Conservation (phyloP, 306 rosid species). For the Sphenostylis stenocarpa region DNA sequence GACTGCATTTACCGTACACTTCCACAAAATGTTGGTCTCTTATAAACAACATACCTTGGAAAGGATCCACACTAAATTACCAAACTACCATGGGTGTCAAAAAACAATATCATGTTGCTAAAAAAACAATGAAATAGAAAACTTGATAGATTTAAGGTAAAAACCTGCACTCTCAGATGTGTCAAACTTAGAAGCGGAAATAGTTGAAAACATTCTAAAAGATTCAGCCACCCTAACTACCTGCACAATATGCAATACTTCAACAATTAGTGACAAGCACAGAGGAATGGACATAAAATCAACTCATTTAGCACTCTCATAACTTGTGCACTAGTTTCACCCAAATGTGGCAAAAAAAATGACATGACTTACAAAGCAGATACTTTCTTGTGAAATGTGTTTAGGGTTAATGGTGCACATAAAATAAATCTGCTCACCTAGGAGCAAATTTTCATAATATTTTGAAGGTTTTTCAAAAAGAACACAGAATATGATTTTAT, state of each 20-base stretch:
- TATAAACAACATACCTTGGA: background rate
- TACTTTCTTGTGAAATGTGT: background rate
- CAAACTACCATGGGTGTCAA: background rate
- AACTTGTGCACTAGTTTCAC: background rate
- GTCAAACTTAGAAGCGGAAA: constrained; percentile 61
- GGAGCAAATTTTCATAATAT: background rate
- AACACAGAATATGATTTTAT: background rate
- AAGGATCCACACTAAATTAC: background rate
- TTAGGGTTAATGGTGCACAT: background rate
- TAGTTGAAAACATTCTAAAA: constrained; percentile 78
- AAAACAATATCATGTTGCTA: background rate
- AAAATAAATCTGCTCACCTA: background rate
- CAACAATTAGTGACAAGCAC: constrained; percentile 9
- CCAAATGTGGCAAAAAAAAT: background rate
- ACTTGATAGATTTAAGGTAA: constrained; percentile 17
- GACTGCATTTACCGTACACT: background rate
- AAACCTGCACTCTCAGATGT: constrained; percentile 54
- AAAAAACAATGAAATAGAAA: background rate
- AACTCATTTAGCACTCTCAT: background rate
- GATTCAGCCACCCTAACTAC: constrained; percentile 77
- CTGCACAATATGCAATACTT: constrained; percentile 44
- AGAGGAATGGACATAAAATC: background rate
- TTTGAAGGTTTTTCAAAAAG: background rate
- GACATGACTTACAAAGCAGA: background rate
- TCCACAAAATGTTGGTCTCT: background rate